Conservation (phyloP, 148 eudicot species). For the Cornus controversa region DNA sequence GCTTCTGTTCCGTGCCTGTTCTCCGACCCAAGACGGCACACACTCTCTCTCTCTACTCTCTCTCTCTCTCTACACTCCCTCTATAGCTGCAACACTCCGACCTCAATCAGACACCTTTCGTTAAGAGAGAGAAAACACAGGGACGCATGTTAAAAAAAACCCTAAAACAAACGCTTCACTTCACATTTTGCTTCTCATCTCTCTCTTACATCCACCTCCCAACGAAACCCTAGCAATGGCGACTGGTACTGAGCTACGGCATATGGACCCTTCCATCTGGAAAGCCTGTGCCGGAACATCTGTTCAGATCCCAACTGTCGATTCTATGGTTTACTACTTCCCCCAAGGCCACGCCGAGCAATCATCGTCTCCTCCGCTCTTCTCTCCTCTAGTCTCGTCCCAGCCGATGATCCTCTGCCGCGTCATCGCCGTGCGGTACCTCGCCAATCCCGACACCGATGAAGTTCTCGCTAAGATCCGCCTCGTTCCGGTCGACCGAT, state of each 20-base stretch:
- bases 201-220: neutral
- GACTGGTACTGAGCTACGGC: neutral
- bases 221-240: conserved; percentile 4
- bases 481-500: conserved; percentile 33
- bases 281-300: conserved; percentile 61
- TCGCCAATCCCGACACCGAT: conserved; percentile 48
- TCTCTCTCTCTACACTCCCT: neutral
- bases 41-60: conserved; percentile 4
- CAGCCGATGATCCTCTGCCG: conserved; percentile 45
- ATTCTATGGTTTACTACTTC: conserved; percentile 68
- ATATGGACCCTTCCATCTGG: conserved; percentile 46
- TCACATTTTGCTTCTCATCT: neutral
- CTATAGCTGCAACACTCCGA: neutral
- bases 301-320: conserved; percentile 36
- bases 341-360: conserved; percentile 85
- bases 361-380: conserved; percentile 14
- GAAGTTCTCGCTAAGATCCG: conserved; percentile 51
- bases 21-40: conserved; percentile 12
- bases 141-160: conserved; percentile 6
- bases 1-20: neutral
- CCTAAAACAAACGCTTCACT: neutral
- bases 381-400: conserved; percentile 10
- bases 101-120: neutral
- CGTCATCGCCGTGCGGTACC: conserved; percentile 33
- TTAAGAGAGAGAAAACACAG: neutral